phyloP scores from a whole-genome alignment of 345 rosid species.

The Eucalyptus microcorys region DNA sequence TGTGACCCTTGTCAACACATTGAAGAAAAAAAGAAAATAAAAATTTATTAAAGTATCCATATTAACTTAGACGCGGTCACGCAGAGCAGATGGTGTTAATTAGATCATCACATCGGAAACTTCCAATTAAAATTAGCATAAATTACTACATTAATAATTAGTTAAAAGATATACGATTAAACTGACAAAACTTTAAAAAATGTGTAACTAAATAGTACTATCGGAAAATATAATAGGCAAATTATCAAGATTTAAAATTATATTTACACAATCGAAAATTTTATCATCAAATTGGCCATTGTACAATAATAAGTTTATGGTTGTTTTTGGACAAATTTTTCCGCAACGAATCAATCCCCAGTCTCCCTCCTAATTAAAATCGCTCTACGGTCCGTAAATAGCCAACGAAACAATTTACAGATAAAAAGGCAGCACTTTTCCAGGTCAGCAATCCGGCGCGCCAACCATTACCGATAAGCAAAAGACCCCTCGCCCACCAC shows the following conservation, averaged over 20 bases:
- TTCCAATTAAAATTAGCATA: too few species aligned
- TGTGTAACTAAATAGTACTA: too few species aligned
- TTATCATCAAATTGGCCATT: fast-evolving
- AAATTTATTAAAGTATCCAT: too few species aligned
- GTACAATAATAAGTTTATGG: too few species aligned
- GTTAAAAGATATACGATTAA: too few species aligned
- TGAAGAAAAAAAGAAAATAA: too few species aligned
- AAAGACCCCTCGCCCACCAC: not conserved
- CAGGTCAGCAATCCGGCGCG: not conserved
- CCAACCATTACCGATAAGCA: conserved; percentile 56
- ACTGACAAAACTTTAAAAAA: fast-evolving
- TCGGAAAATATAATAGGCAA: too few species aligned
- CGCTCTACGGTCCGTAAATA: not conserved
- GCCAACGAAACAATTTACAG: not conserved
- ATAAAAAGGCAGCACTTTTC: not conserved
- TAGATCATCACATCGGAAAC: fast-evolving
- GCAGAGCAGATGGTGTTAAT: fast-evolving
- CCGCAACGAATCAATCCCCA: not conserved
- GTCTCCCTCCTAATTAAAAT: not conserved
- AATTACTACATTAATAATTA: too few species aligned
- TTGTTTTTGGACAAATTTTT: too few species aligned
- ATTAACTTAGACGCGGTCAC: fast-evolving
- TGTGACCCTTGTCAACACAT: fast-evolving
- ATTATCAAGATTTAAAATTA: too few species aligned
- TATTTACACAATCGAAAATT: too few species aligned